Base-by-base conservation (phyloP, 1,139 yeast genomes). In the Kodamaea arcana region DNA sequence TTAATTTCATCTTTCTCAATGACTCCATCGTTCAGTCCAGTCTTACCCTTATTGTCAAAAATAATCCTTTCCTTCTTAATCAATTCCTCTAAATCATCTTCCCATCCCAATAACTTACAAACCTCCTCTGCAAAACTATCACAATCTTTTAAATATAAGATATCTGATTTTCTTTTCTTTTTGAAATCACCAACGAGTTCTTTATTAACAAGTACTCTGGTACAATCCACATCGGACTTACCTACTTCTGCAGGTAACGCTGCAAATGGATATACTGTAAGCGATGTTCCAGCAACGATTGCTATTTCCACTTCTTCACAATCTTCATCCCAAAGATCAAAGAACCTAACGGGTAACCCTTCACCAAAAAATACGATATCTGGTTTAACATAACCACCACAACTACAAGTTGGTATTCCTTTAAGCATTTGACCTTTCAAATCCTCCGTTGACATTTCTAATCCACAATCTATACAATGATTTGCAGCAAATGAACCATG, bases 281-380 rank as follows among this genome's bases (percentile, higher is more conserved):
- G 69, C 0, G 96, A 85, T 0, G 97, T 88, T 1, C 98, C 98
- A 0, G 95, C 96, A 2, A 92, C 87, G 18, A 90, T 76, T 0
- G 87, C 90, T 18, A 90, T 55, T 44, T 83, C 88, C n/a, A 83
- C 73, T 0, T 65, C 62, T 3, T 62, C 62, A 4, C 62, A 42
- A 48, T 87, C 96, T 13, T 72, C 66, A 3, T 81, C 86, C 81
- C 90, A 83, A 23, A 54, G 45, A 2, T 75, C 75, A 56, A 83
- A 88, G 51, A 88, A 85, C 37, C 65, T 62, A 1, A 47, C 50
- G 0, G 97, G 97, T 15, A 90, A 64, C 1, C 80, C 75, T 57
- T 90, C 97, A 1, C 97, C 97, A 60, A 88, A 90, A 50, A 90
- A 90, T 0, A 86, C 94, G 44, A 90, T 92, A 49, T 86, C 94